Conservation (phyloP, 2,329 filamentous ascomycete genomes). For the Polychaeton citri region DNA sequence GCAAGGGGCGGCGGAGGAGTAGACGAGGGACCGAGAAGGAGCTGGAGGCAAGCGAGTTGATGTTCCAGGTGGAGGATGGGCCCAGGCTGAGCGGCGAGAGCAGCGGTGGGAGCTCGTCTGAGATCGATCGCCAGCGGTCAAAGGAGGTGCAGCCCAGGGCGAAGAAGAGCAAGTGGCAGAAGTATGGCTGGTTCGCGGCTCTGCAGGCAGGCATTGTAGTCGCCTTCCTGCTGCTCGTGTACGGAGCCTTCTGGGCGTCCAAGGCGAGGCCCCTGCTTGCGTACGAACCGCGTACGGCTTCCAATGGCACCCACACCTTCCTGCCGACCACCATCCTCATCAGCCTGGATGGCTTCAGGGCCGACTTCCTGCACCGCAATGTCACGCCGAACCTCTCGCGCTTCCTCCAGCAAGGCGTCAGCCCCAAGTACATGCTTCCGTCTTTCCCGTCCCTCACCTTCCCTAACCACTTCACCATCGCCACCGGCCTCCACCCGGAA, state of each 20-base stretch:
- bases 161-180: constrained; percentile 17
- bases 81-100: constrained; percentile 28
- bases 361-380: constrained; percentile 75
- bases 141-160: constrained; percentile 25
- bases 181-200: constrained; percentile 21
- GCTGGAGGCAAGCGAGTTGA: constrained; percentile 60
- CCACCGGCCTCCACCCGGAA: constrained; percentile 85
- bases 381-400: constrained; percentile 71
- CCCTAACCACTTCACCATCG: constrained; percentile 83
- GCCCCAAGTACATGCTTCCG: constrained; percentile 81
- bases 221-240: constrained; percentile 42
- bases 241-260: constrained; percentile 45
- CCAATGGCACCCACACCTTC: constrained; percentile 81
- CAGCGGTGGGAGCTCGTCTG: constrained; percentile 22
- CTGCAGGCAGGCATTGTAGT: constrained; percentile 34
- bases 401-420: constrained; percentile 72
- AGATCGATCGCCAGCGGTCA: constrained; percentile 39
- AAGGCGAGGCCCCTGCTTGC: constrained; percentile 4
- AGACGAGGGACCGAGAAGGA: constrained; percentile 33
- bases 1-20: constrained; percentile 7
- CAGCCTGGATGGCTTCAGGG: constrained; percentile 89
- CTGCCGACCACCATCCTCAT: constrained; percentile 85
- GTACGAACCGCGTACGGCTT: constrained; percentile 24
- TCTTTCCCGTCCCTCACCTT: constrained; percentile 96
- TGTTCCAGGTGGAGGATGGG: constrained; percentile 85